Base-by-base conservation (phyloP, 441 rosid genomes). In the Viola pubescens region DNA sequence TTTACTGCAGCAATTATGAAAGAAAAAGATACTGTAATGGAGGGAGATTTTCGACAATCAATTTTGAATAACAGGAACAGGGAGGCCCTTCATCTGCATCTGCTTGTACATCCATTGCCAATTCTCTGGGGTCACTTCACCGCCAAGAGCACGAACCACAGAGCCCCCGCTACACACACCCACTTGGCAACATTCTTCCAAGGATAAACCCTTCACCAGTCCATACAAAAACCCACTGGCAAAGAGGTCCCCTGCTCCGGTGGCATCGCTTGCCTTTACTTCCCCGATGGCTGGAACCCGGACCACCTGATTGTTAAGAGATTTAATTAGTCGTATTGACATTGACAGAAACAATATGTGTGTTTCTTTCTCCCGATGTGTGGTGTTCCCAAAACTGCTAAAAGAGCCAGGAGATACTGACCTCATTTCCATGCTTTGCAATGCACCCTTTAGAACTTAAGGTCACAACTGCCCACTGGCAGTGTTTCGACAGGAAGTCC, bases 161-260 rank as follows among this genome's bases (percentile, higher is more conserved):
- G 98, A 78, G 4, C 90, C 98, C 2, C 98, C 98, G 62, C 97
- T 82, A 66, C 98, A 92, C 3, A 95, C 75, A 10, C 98, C 98
- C 1, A 76, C 71, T 59, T 82, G 76, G 82, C 98, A 92, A 72
- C 98, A 89, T 63, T 85, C 91, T 74, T 87, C 88, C 38, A 89
- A 75, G 14, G 91, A 59, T 58, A 87, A 77, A 57, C 90, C 89
- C 58, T 81, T 81, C 10, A 82, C 80, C 62, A 92, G 73, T 53
- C 98, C 98, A 43, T 89, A 89, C 64, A 92, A 66, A 74, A 92
- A 92, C 52, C 98, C 97, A 37, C 90, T 66, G 0, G 97, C 89
- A 61, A 92, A 87, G 49, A 92, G 79, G 76, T 89, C 98, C 41
- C 97, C 95, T 0, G 97, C 97, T 72, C 98, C 98, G 0, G 98